Conservation (phyloP, 192 early-diverging fungal genomes). For the Allomyces macrogynus region DNA sequence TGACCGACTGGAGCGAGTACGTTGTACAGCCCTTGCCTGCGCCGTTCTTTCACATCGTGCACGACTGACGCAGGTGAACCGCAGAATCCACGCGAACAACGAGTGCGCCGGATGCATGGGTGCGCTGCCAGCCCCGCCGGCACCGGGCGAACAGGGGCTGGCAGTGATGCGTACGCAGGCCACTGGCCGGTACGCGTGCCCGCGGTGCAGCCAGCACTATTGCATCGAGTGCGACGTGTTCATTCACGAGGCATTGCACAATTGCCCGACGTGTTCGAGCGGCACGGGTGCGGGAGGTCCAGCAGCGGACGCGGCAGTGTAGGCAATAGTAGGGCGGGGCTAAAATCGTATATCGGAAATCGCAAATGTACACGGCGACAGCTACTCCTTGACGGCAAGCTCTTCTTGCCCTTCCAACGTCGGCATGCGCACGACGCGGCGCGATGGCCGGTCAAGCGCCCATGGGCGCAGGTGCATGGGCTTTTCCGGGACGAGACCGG, state of each 20-base stretch:
- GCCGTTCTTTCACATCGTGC: constrained; percentile 13
- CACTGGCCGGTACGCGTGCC: constrained; percentile 46
- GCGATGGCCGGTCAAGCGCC: too few species aligned
- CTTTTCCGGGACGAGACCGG: too few species aligned
- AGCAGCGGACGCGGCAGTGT: too few species aligned
- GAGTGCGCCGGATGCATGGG: constrained; percentile 8
- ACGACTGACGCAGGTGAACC: constrained; percentile 26
- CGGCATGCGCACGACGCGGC: too few species aligned
- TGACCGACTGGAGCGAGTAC: constrained; percentile 23
- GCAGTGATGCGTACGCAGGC: constrained; percentile 1
- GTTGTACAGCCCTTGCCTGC: constrained; percentile 8
- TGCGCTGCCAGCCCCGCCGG: constrained; percentile 5
- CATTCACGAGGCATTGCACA: constrained; percentile 79
- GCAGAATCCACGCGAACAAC: constrained; percentile 6
- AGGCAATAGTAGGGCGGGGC: too few species aligned
- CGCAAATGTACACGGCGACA: too few species aligned
- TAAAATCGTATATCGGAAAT: too few species aligned
- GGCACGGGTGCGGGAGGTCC: background rate
- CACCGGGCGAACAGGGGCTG: constrained; percentile 3
- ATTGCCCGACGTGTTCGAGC: constrained; percentile 50
- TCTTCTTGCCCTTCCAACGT: too few species aligned
- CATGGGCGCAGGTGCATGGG: too few species aligned
- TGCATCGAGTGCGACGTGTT: constrained; percentile 86
- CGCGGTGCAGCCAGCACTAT: constrained; percentile 51
- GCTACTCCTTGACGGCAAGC: too few species aligned